Conservation (phyloP, 1,139 yeast species). For the Suhomyces wounanorum region DNA sequence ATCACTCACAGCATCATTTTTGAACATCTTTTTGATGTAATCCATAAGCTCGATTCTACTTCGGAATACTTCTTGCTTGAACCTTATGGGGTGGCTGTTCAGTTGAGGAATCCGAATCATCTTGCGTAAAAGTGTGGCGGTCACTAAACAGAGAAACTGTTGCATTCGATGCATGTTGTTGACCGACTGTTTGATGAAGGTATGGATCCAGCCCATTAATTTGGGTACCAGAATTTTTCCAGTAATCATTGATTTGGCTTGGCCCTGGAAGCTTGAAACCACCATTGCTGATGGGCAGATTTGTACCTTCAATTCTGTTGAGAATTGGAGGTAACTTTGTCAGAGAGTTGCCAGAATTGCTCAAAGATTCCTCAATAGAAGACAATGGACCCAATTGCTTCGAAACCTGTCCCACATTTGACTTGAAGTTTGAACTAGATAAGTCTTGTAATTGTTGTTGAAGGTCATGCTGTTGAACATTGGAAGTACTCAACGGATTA, state of each 20-base stretch:
- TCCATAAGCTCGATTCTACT: not conserved
- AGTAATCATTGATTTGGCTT: conserved; percentile 10
- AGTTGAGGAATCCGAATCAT: not conserved
- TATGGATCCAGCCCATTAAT: conserved; percentile 2
- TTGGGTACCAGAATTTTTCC: not conserved
- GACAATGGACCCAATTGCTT: conserved; percentile 7
- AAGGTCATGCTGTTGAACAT: conserved; percentile 16
- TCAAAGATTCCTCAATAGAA: conserved; percentile 12
- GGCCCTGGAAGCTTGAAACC: conserved; percentile 14
- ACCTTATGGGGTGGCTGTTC: conserved; percentile 12
- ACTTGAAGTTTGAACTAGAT: not conserved
- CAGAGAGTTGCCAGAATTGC: not conserved
- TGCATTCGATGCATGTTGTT: not conserved
- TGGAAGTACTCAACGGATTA: conserved; percentile 11
- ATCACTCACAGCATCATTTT: not conserved
- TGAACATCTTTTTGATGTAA: not conserved
- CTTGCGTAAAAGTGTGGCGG: not conserved
- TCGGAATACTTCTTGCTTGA: conserved; percentile 7
- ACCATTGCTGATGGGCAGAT: not conserved
- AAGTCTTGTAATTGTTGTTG: conserved; percentile 2
- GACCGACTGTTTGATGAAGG: not conserved
- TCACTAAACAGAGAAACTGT: not conserved
- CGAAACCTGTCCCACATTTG: not conserved
- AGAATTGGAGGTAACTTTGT: conserved; percentile 11
- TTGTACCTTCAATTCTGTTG: not conserved